These are phyloP conservation scores for Aspergillus glaucus DNA, from an alignment of 2,329 filamentous ascomycete genomes.

Conservation along the genomic window DNA sequence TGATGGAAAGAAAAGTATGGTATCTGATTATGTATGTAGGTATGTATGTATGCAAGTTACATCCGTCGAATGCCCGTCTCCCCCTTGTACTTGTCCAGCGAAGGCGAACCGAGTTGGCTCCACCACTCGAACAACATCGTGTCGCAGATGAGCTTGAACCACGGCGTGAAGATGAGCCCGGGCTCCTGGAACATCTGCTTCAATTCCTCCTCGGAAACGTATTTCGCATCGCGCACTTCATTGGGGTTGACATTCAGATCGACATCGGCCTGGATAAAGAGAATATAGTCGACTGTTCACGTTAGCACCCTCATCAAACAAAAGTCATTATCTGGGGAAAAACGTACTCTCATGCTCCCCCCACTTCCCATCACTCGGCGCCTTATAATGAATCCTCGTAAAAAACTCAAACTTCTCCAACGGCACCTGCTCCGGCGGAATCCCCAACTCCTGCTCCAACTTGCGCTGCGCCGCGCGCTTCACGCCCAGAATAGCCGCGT, in stretches of 20 bases:
- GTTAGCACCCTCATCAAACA: conserved; percentile 8
- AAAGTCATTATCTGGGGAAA: neutral
- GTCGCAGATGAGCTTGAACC: conserved; percentile 99
- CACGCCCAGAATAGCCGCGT: conserved; percentile 74
- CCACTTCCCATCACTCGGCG: conserved; percentile 95
- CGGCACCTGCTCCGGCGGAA: conserved; percentile 81
- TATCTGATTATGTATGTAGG: neutral
- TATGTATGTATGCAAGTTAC: conserved; percentile 32
- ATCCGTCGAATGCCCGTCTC: conserved; percentile 86
- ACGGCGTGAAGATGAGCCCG: conserved; percentile 81
- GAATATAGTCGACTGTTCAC: conserved; percentile 82
- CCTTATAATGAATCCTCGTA: conserved; percentile 96
- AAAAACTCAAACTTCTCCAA: conserved; percentile 88
- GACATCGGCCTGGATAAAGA: conserved; percentile 94
- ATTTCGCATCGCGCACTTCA: conserved; percentile 79
- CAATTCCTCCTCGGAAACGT: conserved; percentile 74
- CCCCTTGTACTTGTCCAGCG: conserved; percentile 76
- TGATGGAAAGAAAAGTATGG: neutral
- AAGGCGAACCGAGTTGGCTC: conserved; percentile 67
- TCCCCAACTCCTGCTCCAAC: conserved; percentile 89
- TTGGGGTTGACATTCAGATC: conserved; percentile 71
- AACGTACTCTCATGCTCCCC: conserved; percentile 92
- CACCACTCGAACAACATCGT: conserved; percentile 98
- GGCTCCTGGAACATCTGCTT: conserved; percentile 80
- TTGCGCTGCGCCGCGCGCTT: conserved; percentile 91